phyloP scores from a whole-genome alignment of 768 basidiomycete genomes.

The Favolaschia claudopus region DNA sequence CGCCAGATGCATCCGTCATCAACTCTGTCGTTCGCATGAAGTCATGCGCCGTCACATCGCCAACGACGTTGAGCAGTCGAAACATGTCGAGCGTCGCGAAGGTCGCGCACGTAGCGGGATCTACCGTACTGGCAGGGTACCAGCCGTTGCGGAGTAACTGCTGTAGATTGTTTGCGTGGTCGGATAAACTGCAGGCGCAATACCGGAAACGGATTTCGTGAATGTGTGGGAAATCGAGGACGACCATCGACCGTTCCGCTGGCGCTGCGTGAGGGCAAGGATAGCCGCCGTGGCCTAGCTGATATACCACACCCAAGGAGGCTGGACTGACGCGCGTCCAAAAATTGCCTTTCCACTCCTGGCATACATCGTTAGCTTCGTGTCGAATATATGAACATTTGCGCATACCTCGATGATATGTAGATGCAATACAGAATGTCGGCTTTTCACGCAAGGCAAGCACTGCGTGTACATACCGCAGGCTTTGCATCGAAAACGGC shows the following conservation, averaged over 20 bases:
- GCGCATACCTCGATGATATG: background rate
- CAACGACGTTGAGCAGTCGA: constrained; percentile 15
- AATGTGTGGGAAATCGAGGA: constrained; percentile 3
- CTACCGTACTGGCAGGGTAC: constrained; percentile 19
- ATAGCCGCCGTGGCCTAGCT: constrained; percentile 3
- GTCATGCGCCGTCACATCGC: constrained; percentile 23
- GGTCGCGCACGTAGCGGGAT: constrained; percentile 20
- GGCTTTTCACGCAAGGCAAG: background rate
- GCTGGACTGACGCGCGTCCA: background rate
- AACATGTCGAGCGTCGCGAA: constrained; percentile 17
- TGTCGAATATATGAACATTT: no score
- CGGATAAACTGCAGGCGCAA: constrained; percentile 1
- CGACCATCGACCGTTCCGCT: background rate
- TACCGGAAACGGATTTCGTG: constrained; percentile 1
- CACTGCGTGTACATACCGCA: constrained; percentile 2
- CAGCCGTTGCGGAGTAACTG: constrained; percentile 16
- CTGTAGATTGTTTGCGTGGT: background rate
- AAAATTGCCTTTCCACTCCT: constrained; percentile 14
- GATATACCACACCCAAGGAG: background rate
- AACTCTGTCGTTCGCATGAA: constrained; percentile 15
- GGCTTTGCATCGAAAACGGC: background rate
- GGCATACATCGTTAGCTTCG: background rate
- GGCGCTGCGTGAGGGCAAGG: background rate
- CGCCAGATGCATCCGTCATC: background rate
- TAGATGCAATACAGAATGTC: background rate